phyloP scores from a whole-genome alignment of 441 rosid genomes.

The Adansonia gregorii region DNA sequence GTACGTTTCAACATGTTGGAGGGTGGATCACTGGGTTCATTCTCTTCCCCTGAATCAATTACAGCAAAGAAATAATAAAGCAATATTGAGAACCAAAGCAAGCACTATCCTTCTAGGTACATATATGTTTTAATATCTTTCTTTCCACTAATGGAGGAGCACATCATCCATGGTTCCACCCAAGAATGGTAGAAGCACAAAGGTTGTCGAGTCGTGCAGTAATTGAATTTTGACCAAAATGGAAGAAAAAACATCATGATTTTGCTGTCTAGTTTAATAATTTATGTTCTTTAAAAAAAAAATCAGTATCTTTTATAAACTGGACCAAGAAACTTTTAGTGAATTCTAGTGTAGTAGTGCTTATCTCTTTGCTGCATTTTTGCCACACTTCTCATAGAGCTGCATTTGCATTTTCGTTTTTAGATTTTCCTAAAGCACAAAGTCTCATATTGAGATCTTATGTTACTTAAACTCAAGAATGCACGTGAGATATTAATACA shows the following conservation, averaged over 20 bases:
- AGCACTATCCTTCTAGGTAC: background rate
- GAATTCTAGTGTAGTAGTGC: background rate
- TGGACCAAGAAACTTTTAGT: background rate
- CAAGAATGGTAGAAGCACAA: constrained; percentile 2
- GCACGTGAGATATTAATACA: background rate
- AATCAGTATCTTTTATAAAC: background rate
- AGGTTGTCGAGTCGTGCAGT: constrained; percentile 12
- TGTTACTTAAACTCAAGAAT: background rate
- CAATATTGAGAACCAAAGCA: constrained; percentile 9
- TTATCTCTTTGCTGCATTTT: background rate
- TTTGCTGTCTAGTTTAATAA: background rate
- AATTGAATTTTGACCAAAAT: background rate
- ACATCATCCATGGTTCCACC: constrained; percentile 13
- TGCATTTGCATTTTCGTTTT: background rate
- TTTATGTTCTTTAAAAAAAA: background rate
- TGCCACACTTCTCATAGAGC: background rate
- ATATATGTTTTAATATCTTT: background rate
- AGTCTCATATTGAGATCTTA: background rate
- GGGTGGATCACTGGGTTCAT: background rate
- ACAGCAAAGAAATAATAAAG: constrained; percentile 10
- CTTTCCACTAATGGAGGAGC: constrained; percentile 8
- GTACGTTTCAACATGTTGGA: background rate
- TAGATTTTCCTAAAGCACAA: background rate
- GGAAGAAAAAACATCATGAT: background rate
- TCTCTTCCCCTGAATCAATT: constrained; percentile 17